These are phyloP conservation scores for Cytospora leucostoma DNA, from an alignment of 2,329 filamentous ascomycete genomes.

Conservation along the genomic window DNA sequence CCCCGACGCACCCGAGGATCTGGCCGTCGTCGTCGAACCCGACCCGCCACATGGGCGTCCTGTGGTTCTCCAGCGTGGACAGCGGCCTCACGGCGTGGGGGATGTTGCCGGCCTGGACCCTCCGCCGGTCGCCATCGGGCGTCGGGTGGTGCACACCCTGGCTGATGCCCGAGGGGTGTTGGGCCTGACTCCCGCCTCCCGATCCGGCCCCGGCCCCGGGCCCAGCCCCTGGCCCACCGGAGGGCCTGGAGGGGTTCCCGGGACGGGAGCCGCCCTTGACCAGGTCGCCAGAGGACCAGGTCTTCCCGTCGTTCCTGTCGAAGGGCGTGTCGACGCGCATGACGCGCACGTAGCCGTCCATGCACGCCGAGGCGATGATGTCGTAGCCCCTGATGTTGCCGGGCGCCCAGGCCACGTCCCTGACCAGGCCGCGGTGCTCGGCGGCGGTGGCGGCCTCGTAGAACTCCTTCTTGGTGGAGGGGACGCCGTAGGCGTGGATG, in stretches of 20 bases:
- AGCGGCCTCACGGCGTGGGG: constrained; percentile 64
- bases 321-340: constrained; percentile 72
- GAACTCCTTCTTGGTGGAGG: constrained; percentile 70
- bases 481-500: constrained; percentile 52
- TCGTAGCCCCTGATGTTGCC: constrained; percentile 90
- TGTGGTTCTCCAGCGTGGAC: constrained; percentile 66
- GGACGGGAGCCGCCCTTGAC: constrained; percentile 37
- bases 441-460: constrained; percentile 79
- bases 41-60: constrained; percentile 74
- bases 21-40: constrained; percentile 71
- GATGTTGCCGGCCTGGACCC: constrained; percentile 64
- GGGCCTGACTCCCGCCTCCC: constrained; percentile 30
- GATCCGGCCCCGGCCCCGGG: constrained; percentile 1
- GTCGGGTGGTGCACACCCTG: constrained; percentile 55
- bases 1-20: constrained; percentile 73
- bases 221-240: constrained; percentile 15
- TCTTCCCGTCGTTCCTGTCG: constrained; percentile 48
- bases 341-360: constrained; percentile 88
- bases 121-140: constrained; percentile 50
- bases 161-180: constrained; percentile 51
- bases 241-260: constrained; percentile 20
- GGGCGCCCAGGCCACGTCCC: constrained; percentile 90
- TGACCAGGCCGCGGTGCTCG: constrained; percentile 74
- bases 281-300: constrained; percentile 52
- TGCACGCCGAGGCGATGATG: constrained; percentile 86